Evolutionary conservation across 2,329 filamentous ascomycete genomes (phyloP), one percentile per base, ranked within the genome.

Genomic region (Nemania sp.): DNA sequence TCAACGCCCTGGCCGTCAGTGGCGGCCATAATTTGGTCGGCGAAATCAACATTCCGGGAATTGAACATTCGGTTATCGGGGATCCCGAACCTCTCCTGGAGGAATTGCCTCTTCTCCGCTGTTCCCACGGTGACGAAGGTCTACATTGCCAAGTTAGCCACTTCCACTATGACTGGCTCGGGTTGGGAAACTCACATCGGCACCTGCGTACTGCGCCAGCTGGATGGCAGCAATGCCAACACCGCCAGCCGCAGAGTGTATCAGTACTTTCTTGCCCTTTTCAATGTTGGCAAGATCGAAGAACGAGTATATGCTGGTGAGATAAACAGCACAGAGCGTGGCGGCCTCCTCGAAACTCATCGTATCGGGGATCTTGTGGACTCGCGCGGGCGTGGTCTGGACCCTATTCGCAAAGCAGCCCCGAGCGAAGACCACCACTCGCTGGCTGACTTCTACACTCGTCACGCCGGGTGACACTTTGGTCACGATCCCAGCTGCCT

Each of bases 311-410:
- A 74, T 62, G 1, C 69, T 67, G 0, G 75, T 76, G 13, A 68
- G 12, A 58, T 68, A 75, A 1, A 72, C 70, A 1, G 69, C n/a
- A 1, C 71, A 69, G 15, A 77, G 65, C 0, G 74, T 72, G 2
- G 73, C 72, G 1, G 72, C 75, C 2, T 74, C 69, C 25, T 71
- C 71, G 29, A 74, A 76, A 6, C 48, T 65, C 68, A 78, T 68
- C 10, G n/a, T 46, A 13, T 70, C 67, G 1, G 75, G 73, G 29
- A 79, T 76, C 15, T 57, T 20, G 18, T 67, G 54, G 0, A 52
- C 48, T 18, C 61, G 52, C 6, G 18, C 50, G 17, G 34, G 6
- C 5, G 57, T 39, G 3, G 39, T 21, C 25, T 35, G 25, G 3
- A 64, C 35, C 9, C 58, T 53, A n/a, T 68, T 74, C 1, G 25